Conservation (phyloP, 1,139 yeast species). For the Meyerozyma athensensis region DNA sequence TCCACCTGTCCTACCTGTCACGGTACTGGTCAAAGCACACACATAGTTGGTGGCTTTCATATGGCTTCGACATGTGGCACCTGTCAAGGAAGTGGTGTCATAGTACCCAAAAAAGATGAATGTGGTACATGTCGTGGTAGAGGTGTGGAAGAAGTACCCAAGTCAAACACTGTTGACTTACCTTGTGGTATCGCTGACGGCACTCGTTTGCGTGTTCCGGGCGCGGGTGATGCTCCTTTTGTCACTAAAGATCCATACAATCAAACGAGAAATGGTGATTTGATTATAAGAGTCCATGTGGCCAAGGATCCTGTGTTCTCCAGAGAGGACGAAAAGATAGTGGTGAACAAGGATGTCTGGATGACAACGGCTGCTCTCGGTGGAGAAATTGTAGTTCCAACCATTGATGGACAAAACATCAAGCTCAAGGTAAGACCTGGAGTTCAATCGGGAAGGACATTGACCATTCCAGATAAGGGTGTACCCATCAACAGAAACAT, state of each 20-base stretch:
- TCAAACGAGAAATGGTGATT: constrained; percentile 73
- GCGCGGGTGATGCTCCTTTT: constrained; percentile 87
- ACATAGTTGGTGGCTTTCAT: constrained; percentile 89
- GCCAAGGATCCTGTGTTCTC: constrained; percentile 66
- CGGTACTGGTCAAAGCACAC: constrained; percentile 90
- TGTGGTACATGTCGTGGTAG: constrained; percentile 84
- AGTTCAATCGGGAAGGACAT: constrained; percentile 69
- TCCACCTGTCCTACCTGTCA: constrained; percentile 83
- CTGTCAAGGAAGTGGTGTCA: constrained; percentile 88
- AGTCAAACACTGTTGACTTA: constrained; percentile 70
- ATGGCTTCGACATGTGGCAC: constrained; percentile 90
- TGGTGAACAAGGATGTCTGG: constrained; percentile 63
- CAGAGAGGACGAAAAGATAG: constrained; percentile 60
- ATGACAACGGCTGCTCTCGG: constrained; percentile 98
- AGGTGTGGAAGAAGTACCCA: constrained; percentile 70
- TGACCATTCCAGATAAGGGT: constrained; percentile 84
- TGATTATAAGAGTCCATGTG: constrained; percentile 76
- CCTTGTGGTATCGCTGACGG: constrained; percentile 92
- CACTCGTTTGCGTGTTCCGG: constrained; percentile 74
- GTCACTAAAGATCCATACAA: constrained; percentile 63
- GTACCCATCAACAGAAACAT: constrained; percentile 63
- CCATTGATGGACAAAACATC: constrained; percentile 70
- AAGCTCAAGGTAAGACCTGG: constrained; percentile 84
- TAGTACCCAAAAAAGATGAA: constrained; percentile 60
- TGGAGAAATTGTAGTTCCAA: constrained; percentile 83